Conservation (phyloP, 202 grass and related monocot genomes). For the Saccharum hybrid region DNA sequence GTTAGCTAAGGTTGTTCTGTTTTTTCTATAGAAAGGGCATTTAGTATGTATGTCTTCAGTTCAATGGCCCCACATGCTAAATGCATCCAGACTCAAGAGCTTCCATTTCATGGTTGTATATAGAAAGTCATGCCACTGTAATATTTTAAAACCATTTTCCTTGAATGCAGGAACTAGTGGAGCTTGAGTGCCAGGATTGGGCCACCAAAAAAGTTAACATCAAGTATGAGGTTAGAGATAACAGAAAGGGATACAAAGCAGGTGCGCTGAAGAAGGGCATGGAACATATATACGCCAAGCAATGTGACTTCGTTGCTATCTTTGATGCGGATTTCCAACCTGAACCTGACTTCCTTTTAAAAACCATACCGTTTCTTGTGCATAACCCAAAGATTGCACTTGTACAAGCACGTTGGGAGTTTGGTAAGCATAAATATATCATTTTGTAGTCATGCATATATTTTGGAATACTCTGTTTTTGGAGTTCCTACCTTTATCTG, state of each 20-base stretch:
- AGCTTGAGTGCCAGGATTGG: conserved; percentile 88
- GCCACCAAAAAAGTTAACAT: conserved; percentile 69
- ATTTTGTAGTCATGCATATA: not conserved
- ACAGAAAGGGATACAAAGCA: conserved; percentile 83
- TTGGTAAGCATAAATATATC: conserved; percentile 52
- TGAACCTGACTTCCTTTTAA: conserved; percentile 76
- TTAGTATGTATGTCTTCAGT: not conserved
- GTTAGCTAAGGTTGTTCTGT: conserved; percentile 3
- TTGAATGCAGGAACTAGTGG: conserved; percentile 67
- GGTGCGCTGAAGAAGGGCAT: conserved; percentile 86
- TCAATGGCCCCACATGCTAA: conserved; percentile 1
- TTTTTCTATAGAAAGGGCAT: not conserved
- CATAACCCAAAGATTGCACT: conserved; percentile 78
- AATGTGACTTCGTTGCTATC: conserved; percentile 83
- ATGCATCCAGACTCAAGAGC: not conserved
- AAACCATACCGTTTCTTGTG: conserved; percentile 76
- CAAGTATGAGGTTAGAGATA: conserved; percentile 87
- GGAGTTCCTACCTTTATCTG: not conserved
- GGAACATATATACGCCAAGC: conserved; percentile 67
- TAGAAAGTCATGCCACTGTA: not conserved
- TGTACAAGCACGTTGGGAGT: conserved; percentile 83
- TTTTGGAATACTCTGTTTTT: conserved; percentile 22
- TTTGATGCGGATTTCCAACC: conserved; percentile 89
- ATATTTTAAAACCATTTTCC: conserved; percentile 9
- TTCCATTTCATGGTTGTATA: conserved; percentile 29